phyloP scores from a whole-genome alignment of 345 rosid genomes.

The Schrenkiella parvula region DNA sequence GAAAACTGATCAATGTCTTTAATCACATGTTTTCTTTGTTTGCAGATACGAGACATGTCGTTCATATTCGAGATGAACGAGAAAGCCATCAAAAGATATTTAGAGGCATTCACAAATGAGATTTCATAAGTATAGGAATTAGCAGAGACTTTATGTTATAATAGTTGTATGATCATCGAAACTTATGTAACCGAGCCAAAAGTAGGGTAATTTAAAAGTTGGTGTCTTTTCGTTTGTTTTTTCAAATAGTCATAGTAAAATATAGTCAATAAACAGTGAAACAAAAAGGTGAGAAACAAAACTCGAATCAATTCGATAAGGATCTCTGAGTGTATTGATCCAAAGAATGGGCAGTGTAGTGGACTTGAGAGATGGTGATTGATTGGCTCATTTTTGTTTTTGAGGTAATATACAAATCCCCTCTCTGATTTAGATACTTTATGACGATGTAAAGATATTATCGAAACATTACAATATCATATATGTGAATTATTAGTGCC shows the following conservation, averaged over 20 bases:
- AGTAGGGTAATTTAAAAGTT: neutral
- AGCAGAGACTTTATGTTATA: neutral
- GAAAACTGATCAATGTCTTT: neutral
- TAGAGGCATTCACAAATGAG: slow-evolving; percentile 24
- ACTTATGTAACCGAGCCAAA: neutral
- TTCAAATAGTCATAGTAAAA: neutral
- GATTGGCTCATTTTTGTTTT: slow-evolving; percentile 7
- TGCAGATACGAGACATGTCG: slow-evolving; percentile 58
- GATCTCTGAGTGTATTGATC: neutral
- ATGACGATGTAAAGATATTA: neutral
- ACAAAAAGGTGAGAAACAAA: neutral
- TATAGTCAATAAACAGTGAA: neutral
- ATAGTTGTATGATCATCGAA: neutral
- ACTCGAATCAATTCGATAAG: slow-evolving; percentile 1
- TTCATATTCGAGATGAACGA: slow-evolving; percentile 59
- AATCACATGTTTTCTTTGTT: neutral
- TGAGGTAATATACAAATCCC: neutral
- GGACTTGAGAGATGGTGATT: slow-evolving; percentile 27
- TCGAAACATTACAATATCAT: neutral
- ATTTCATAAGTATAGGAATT: neutral
- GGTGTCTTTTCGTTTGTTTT: neutral
- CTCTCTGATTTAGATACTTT: slow-evolving; percentile 1
- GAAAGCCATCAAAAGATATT: slow-evolving; percentile 38
- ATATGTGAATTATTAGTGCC: neutral
- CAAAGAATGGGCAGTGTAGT: slow-evolving; percentile 10